Conservation (phyloP, 805 yeast species). For the Kurtzmaniella fragi region DNA sequence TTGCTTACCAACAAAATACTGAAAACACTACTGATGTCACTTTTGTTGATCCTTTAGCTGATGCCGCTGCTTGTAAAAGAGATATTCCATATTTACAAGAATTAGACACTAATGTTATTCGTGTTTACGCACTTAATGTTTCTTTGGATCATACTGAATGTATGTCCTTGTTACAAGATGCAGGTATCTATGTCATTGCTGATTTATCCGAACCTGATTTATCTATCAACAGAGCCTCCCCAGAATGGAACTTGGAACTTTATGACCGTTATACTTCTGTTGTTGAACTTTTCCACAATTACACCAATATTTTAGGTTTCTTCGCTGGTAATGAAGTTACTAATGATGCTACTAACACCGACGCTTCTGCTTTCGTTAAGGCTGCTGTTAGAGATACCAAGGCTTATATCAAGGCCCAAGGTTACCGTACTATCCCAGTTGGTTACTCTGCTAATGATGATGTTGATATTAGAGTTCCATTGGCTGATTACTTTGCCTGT, state of each 20-base stretch:
- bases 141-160: constrained; percentile 61
- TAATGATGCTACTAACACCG: constrained; percentile 59
- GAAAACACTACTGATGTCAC: constrained; percentile 42
- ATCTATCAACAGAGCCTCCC: constrained; percentile 58
- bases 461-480: constrained; percentile 53
- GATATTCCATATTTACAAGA: constrained; percentile 67
- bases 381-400: constrained; percentile 80
- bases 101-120: constrained; percentile 61
- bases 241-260: constrained; percentile 60
- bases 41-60: constrained; percentile 70
- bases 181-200: constrained; percentile 87
- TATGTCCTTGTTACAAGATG: constrained; percentile 62
- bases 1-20: constrained; percentile 74
- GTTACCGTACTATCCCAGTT: constrained; percentile 68
- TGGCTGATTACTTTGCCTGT: constrained; percentile 76
- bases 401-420: constrained; percentile 52
- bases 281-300: constrained; percentile 62
- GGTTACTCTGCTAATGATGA: constrained; percentile 85
- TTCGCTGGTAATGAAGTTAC: constrained; percentile 87
- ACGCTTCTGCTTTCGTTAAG: constrained; percentile 75
- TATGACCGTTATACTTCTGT: constrained; percentile 65
- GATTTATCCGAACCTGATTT: constrained; percentile 73
- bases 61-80: constrained; percentile 55
- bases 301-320: constrained; percentile 73
- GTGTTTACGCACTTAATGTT: constrained; percentile 74